Evolutionary conservation across 2,329 filamentous ascomycete genomes (phyloP), one percentile per base, ranked within the genome.

Genomic region (Fusarium succisae): DNA sequence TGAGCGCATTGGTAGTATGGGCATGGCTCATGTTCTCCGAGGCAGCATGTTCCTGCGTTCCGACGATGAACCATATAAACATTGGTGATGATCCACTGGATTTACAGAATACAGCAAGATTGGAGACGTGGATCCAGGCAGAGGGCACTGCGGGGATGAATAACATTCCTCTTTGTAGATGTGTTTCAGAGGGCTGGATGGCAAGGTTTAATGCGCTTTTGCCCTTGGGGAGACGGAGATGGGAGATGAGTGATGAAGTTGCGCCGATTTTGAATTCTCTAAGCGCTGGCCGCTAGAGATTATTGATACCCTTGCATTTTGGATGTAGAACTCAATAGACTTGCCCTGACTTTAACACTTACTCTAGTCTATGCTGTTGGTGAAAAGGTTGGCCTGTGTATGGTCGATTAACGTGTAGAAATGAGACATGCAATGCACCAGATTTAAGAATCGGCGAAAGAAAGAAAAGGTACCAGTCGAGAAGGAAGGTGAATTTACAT

Each of bases 1-100:
- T 77, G 1, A 79, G 79, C 6, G 80, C 81, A 0, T 63, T 82
- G 6, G 77, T 84, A 3, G 70, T 83, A 2, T 84, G 82, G 82
- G 77, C 80, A 0, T 84, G 82, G 78, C 79, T 80, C 18, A 77
- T 74, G 22, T 80, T 80, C 39, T 73, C 77, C 6, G 67, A 77
- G 15, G 51, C 74, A 20, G 60, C 72, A 0, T 82, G 78, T 38
- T 69, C 66, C 4, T 84, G 82, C 41, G 72, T 79, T 1, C 77
- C 78, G 1, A 65, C 67, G 1, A 12, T 76, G 5, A 74, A 77
- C 11, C 78, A 79, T 32, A 72, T 76, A 56, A 77, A 79, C 20
- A 65, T 77, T 4, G 75, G 78, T 0, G 65, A 75, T 8, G 73
- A 73, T 47, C 72, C 71, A 0, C 57, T 77, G 1, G 63, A 76